These are phyloP conservation scores for Exophiala alcalophila DNA, from an alignment of 2,329 filamentous ascomycete species.

Conservation along the genomic window DNA sequence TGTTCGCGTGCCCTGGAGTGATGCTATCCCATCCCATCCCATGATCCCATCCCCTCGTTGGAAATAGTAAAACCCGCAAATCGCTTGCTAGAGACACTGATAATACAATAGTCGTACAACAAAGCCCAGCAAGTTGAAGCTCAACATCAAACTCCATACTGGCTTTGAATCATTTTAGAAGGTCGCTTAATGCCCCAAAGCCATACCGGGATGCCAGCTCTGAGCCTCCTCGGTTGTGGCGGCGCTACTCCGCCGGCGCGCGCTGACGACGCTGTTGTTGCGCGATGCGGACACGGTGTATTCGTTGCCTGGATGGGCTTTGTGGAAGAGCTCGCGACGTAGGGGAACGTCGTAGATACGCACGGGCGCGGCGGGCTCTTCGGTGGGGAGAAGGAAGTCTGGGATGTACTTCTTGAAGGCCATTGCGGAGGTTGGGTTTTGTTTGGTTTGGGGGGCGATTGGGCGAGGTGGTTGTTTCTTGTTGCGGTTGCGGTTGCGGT, in stretches of 20 bases:
- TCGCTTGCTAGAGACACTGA: no score
- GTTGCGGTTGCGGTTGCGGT: background rate
- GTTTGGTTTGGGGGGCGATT: background rate
- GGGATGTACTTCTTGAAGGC: slow-evolving; percentile 25
- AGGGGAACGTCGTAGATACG: slow-evolving; percentile 25
- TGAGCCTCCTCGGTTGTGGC: background rate
- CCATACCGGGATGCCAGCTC: slow-evolving; percentile 23
- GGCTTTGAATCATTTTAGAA: no score
- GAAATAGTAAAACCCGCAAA: no score
- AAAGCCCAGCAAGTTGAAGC: no score
- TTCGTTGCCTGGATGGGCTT: slow-evolving; percentile 16
- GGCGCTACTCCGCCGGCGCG: slow-evolving; percentile 7
- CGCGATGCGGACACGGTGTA: slow-evolving; percentile 8
- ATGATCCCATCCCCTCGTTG: no score
- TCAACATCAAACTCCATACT: no score
- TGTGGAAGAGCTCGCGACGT: slow-evolving; percentile 18
- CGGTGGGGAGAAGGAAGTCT: slow-evolving; percentile 20
- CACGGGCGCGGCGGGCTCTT: slow-evolving; percentile 15
- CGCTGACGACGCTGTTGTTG: slow-evolving; percentile 15
- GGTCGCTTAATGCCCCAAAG: no score
- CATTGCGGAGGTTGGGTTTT: slow-evolving; percentile 5
- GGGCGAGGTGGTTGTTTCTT: background rate
- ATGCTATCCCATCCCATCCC: no score
- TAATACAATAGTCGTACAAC: no score
- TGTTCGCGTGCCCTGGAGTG: no score